Base-by-base conservation (phyloP, 2,329 filamentous ascomycete genomes). In the Cadophora gregata region DNA sequence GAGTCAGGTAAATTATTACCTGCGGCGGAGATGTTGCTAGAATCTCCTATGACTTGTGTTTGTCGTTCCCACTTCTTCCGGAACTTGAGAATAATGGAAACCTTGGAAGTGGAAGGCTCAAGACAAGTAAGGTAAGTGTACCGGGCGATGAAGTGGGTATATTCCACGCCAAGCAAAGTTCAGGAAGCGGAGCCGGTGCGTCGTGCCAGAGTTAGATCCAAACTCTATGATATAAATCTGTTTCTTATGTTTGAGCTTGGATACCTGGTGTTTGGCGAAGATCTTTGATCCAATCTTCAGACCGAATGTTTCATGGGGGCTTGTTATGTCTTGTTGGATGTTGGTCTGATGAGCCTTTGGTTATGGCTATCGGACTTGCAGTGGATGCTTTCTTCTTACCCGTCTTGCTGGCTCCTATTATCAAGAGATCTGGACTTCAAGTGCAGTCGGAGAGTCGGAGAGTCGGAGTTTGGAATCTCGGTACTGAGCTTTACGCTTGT, bases 61-160 rank as follows among this genome's bases (percentile, higher is more conserved):
- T 21, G 29, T 31, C 19, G 25, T 51, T 29, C 56, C 33, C 36
- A 29, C 56, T 59, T 45, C 19, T 45, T 19, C 25, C 24, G 36
- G 36, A 27, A 59, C n/a, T n/a, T n/a, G n/a, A n/a, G n/a, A n/a
- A n/a, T n/a, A n/a, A n/a, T n/a, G n/a, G n/a, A n/a, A n/a, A n/a
- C n/a, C n/a, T n/a, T n/a, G n/a, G n/a, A n/a, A n/a, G n/a, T n/a
- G n/a, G n/a, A 27, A 14, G n/a, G 21, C 25, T 36, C 55, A 27
- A 47, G 19, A 8, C 25, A 47, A 8, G 24, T n/a, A 10, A 47
- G 19, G 3, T 16, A 47, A 8, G 24, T n/a, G 6, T 38, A 38
- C 53, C 53, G 53, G 21, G 33, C 16, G 42, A 36, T n/a, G 29
- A 58, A 58, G 53, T 58, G 53, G 53, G 53, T 58, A 58, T 12